Percentiles rank a stretch among this genome's conserved stretches.
phyloP scores from a whole-genome alignment of 1,284 basidiomycete genomes.

The Trichosporon sp. region DNA sequence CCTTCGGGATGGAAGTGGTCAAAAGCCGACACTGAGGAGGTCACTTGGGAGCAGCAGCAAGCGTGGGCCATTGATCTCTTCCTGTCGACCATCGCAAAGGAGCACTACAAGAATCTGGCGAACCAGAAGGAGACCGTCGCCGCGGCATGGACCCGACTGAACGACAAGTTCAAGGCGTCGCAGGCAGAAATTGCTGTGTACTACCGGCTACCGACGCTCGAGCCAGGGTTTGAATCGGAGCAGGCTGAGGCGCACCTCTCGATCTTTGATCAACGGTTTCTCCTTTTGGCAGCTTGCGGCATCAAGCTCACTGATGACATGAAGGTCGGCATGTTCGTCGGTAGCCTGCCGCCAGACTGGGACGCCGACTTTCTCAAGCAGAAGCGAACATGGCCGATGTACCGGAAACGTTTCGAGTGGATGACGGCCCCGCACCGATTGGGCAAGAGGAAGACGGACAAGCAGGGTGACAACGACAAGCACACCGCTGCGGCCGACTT shows the following conservation, averaged over 20 bases:
- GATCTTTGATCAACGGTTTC: neutral
- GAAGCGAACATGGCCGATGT: neutral
- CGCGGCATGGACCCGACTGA: neutral
- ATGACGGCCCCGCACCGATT: neutral
- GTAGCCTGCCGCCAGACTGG: neutral
- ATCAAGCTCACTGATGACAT: conserved; percentile 3
- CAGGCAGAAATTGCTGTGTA: neutral
- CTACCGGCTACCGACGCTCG: neutral
- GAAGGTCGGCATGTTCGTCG: conserved; percentile 2
- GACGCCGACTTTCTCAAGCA: neutral
- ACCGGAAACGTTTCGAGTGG: neutral
- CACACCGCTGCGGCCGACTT: neutral
- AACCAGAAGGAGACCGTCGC: conserved; percentile 1
- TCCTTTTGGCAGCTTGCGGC: neutral
- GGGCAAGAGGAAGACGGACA: neutral
- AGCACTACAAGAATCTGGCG: neutral
- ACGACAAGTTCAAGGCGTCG: conserved; percentile 4
- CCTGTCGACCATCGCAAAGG: neutral
- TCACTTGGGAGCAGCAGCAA: neutral
- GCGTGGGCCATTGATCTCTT: neutral
- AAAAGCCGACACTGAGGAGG: neutral
- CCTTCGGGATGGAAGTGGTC: conserved; percentile 2
- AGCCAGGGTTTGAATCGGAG: neutral
- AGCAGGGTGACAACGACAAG: neutral
- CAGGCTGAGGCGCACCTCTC: neutral